These are phyloP conservation scores for Solanum appendiculatum DNA, from an alignment of 257 asterid genomes.

Conservation along the genomic window DNA sequence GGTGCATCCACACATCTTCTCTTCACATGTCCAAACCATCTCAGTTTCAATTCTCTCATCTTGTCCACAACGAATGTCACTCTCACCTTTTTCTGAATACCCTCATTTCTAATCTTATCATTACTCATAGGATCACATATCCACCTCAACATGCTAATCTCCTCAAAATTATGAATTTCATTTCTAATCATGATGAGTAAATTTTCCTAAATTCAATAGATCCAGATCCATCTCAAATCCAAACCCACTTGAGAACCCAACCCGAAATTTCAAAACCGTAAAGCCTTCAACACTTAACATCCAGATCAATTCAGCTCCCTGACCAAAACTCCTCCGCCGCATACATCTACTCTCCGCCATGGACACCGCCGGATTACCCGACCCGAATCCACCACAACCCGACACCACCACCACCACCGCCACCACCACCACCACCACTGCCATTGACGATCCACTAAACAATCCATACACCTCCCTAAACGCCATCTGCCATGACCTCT, in stretches of 20 bases:
- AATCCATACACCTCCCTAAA: constrained; percentile 55
- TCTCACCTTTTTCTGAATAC: neutral
- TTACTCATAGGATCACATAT: no score
- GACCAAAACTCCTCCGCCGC: neutral
- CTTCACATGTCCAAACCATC: neutral
- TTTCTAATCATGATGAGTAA: neutral
- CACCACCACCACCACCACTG: neutral
- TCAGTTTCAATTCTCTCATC: no score
- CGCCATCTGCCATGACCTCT: constrained; percentile 70
- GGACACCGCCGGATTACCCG: neutral
- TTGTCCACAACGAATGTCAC: neutral
- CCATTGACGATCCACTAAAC: constrained; percentile 40
- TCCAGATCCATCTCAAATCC: neutral
- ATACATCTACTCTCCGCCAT: neutral
- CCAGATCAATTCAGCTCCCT: neutral
- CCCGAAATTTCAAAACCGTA: neutral
- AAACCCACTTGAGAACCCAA: neutral
- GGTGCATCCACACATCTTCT: neutral
- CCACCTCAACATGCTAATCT: no score
- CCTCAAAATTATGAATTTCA: no score
- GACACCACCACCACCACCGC: neutral
- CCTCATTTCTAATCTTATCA: neutral
- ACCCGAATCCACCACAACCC: constrained; percentile 3
- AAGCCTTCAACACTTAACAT: neutral
- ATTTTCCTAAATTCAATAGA: neutral